These are phyloP conservation scores for Sungouiella thailandica DNA, from an alignment of 805 yeast genomes.

Conservation along the genomic window DNA sequence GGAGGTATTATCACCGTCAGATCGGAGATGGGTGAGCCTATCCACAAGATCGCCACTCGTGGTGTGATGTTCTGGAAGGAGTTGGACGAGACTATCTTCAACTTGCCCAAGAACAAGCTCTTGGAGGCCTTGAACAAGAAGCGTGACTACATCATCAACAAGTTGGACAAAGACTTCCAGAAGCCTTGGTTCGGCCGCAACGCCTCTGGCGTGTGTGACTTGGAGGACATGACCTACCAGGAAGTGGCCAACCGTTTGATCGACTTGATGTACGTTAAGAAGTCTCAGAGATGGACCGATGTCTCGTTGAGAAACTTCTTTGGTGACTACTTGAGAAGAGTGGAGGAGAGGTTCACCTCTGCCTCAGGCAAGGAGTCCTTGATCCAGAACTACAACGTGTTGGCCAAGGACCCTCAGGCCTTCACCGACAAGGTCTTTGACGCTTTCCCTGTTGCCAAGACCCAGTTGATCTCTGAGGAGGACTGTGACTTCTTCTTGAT, in stretches of 20 bases:
- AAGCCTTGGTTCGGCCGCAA: constrained; percentile 96
- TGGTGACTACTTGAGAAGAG: constrained; percentile 85
- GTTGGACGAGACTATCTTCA: constrained; percentile 89
- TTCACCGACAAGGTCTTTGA: constrained; percentile 56
- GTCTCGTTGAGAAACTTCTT: constrained; percentile 76
- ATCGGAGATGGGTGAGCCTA: constrained; percentile 99
- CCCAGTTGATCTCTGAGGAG: constrained; percentile 88
- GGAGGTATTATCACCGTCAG: constrained; percentile 96
- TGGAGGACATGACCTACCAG: constrained; percentile 92
- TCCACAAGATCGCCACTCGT: constrained; percentile 96
- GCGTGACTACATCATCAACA: constrained; percentile 79
- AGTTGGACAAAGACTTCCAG: constrained; percentile 90
- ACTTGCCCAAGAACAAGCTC: constrained; percentile 83
- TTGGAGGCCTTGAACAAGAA: constrained; percentile 75
- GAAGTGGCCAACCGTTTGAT: constrained; percentile 85
- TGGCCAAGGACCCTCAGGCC: constrained; percentile 56
- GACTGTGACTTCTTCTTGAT: constrained; percentile 90
- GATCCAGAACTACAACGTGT: constrained; percentile 66
- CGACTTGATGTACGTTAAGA: constrained; percentile 80
- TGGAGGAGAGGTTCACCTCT: constrained; percentile 90
- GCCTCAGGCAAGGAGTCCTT: constrained; percentile 53
- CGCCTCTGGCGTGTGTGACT: constrained; percentile 76
- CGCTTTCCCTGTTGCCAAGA: constrained; percentile 67
- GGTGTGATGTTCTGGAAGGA: constrained; percentile 98
- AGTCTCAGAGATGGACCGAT: constrained; percentile 85